Evolutionary conservation across 1,284 basidiomycete genomes (phyloP).

Genomic region (Tilletia setariae): DNA sequence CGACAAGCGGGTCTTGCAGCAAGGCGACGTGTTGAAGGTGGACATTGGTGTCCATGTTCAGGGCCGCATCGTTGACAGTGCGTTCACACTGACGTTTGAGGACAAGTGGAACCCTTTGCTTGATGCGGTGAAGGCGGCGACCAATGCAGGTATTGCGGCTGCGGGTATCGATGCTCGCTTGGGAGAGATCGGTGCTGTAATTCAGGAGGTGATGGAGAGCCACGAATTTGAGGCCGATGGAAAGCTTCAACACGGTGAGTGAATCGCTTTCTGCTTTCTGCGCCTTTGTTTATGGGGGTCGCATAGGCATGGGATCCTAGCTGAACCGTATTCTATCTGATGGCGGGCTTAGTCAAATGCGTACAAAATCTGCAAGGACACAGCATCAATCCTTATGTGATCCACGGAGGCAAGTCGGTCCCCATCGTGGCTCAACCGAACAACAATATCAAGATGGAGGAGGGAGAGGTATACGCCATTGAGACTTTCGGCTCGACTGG

Average conservation of each 20-base stretch:
- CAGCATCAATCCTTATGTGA: constrained; percentile 50
- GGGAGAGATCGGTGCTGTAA: constrained; percentile 84
- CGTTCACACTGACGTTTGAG: constrained; percentile 87
- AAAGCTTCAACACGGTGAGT: constrained; percentile 75
- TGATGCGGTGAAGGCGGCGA: constrained; percentile 88
- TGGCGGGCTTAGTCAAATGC: constrained; percentile 52
- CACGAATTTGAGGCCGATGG: constrained; percentile 91
- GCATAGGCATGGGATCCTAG: too few species aligned
- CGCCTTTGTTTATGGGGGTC: too few species aligned
- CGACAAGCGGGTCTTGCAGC: constrained; percentile 77
- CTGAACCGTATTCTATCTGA: too few species aligned
- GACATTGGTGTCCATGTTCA: constrained; percentile 96
- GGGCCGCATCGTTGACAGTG: constrained; percentile 89
- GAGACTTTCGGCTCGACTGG: constrained; percentile 98
- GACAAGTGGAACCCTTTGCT: constrained; percentile 84
- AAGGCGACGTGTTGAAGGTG: constrained; percentile 88
- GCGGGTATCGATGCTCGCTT: constrained; percentile 93
- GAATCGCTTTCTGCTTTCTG: neutral
- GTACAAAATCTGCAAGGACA: constrained; percentile 53
- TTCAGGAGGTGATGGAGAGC: constrained; percentile 98
- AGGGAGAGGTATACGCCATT: constrained; percentile 98
- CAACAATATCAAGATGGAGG: constrained; percentile 95
- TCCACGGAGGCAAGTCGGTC: constrained; percentile 70
- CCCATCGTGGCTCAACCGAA: constrained; percentile 73
- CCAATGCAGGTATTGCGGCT: constrained; percentile 71